phyloP scores from a whole-genome alignment of 208 protist genomes.

The Naegleria fowleri region DNA sequence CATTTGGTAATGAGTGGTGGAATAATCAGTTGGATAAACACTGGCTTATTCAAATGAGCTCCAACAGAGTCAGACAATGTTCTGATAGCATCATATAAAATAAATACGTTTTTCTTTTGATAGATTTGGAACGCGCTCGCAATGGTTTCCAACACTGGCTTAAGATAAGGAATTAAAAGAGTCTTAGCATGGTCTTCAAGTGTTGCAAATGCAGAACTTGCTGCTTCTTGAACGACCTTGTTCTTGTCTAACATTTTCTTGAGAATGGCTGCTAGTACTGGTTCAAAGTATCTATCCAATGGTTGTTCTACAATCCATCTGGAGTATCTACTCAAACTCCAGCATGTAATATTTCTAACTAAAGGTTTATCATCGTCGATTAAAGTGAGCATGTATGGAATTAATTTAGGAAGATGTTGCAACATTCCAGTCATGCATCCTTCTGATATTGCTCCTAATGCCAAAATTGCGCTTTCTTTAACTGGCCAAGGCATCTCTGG shows the following conservation, averaged over 20 bases:
- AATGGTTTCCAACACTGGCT: conserved; percentile 39
- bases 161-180: conserved; percentile 37
- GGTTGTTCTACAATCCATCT: conserved; percentile 38
- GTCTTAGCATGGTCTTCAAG: conserved; percentile 43
- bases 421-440: conserved; percentile 71
- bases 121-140: conserved; percentile 39
- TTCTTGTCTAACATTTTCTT: conserved; percentile 43
- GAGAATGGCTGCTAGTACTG: conserved; percentile 37
- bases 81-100: conserved; percentile 51
- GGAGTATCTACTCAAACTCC: conserved; percentile 61
- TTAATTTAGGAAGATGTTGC: conserved; percentile 61
- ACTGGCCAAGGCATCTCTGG: conserved; percentile 59
- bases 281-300: neutral
- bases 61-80: conserved; percentile 39
- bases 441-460: conserved; percentile 77
- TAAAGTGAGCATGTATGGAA: conserved; percentile 60
- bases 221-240: conserved; percentile 52
- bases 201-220: conserved; percentile 47
- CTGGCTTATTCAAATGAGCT: conserved; percentile 18
- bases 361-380: conserved; percentile 71
- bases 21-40: neutral
- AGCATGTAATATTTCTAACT: conserved; percentile 76
- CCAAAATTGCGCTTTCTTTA: conserved; percentile 77
- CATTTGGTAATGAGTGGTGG: conserved; percentile 35
- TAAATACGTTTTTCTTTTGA: conserved; percentile 48